These are phyloP conservation scores for Fusarium miscanthi DNA, from an alignment of 2,329 filamentous ascomycete genomes.

Conservation along the genomic window DNA sequence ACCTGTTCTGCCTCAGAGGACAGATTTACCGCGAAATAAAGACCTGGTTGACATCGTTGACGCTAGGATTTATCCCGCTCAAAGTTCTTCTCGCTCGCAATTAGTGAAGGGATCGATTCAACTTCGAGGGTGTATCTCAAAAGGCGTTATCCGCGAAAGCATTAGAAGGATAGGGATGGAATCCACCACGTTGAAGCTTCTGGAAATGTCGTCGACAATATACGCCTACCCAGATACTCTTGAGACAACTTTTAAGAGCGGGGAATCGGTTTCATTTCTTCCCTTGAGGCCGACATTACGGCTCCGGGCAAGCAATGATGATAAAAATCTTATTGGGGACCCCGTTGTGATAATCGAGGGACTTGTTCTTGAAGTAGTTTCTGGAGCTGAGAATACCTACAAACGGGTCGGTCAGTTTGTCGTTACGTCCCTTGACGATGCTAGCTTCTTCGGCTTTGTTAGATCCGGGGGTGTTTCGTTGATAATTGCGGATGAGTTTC, in stretches of 20 bases:
- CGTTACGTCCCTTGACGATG: neutral
- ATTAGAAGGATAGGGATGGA: neutral
- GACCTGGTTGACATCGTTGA: neutral
- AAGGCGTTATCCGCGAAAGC: neutral
- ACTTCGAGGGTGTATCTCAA: neutral
- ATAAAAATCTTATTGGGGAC: neutral
- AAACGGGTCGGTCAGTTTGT: neutral
- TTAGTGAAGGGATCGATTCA: neutral
- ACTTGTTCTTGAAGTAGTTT: neutral
- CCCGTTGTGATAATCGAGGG: neutral
- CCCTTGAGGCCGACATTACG: neutral
- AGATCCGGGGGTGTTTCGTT: neutral
- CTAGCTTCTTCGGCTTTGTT: neutral
- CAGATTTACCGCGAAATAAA: neutral
- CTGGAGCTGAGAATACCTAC: neutral
- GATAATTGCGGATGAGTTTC: neutral
- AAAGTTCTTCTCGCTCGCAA: neutral
- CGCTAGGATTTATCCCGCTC: neutral
- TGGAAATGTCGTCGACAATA: neutral
- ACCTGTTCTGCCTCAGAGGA: neutral
- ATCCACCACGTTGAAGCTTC: rapidly evolving
- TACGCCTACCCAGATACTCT: neutral
- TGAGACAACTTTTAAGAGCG: neutral
- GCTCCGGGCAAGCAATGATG: too few relatives aligned
- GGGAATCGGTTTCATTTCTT: neutral